Evolutionary conservation across 495 filamentous ascomycete genomes (phyloP), one percentile per base, ranked within the genome.

Genomic region (Bombardia bombarda): DNA sequence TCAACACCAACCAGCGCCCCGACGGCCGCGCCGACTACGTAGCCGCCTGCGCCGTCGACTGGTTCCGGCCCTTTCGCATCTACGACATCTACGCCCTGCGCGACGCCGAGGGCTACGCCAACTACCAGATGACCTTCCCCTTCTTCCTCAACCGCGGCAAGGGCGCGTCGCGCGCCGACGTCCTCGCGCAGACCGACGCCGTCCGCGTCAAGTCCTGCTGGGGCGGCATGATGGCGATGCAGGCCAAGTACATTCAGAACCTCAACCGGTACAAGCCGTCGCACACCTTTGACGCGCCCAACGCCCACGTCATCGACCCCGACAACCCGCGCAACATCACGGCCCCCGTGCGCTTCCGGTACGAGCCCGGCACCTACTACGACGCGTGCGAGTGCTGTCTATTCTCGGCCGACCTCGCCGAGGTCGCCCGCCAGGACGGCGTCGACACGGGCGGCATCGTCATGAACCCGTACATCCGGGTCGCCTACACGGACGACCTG

Each of bases 81-180:
- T 92, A 92, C 54, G 86, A 92, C 61, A 82, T 83, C 3, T 89
- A 82, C 66, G 86, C 86, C 9, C 82, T 82, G 16, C 72, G 86
- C 3, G 86, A 92, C 51, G 57, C 73, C 4, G 79, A 89, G 44
- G 86, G 86, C 1, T 84, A 79, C 51, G 72, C 70, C 39, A 70
- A 82, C 49, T 85, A 82, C 0, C 60, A 88, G 1, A 80, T 84
- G 0, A 78, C 87, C 52, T 92, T 70, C 53, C 86, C 86, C 0
- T 86, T 81, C 76, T 90, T 90, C 52, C 67, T 77, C 1, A 65
- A 58, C 22, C 66, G 74, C 3, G 84, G 83, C 0, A 50, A 68
- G 24, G 75, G 63, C 0, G 16, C 32, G 5, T 86, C 80, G 49
- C 68, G 83, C 25, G 51, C 62, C 8, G 82, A 82, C 50, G 76